phyloP scores from a whole-genome alignment of 192 early-diverging fungal species.

The Fimicolochytrium jonesii region DNA sequence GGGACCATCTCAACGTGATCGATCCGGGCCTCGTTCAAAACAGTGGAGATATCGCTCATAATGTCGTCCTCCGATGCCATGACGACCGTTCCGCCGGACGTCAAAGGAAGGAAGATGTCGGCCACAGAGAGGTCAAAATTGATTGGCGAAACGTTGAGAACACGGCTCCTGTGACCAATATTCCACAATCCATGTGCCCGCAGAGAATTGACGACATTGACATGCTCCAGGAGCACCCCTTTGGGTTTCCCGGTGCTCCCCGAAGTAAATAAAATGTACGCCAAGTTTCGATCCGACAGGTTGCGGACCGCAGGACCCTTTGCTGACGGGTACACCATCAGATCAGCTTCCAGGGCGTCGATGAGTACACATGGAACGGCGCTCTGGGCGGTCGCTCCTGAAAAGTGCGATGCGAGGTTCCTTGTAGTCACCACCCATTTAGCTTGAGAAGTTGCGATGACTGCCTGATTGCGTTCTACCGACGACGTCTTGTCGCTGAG shows the following conservation, averaged over 20 bases:
- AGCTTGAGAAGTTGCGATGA: too few species aligned
- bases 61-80: neutral
- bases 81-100: constrained; percentile 9
- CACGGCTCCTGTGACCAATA: neutral
- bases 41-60: neutral
- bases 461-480: neutral
- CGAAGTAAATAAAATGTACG: constrained; percentile 40
- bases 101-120: constrained; percentile 13
- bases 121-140: constrained; percentile 6
- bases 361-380: too few species aligned
- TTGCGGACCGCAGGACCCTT: too few species aligned
- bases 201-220: neutral
- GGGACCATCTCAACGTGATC: constrained; percentile 2
- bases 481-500: constrained; percentile 16
- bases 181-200: neutral
- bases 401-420: too few species aligned
- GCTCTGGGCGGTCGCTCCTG: too few species aligned
- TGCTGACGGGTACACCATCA: too few species aligned
- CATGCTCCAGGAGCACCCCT: constrained; percentile 18
- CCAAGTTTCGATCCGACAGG: constrained; percentile 26
- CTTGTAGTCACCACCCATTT: too few species aligned
- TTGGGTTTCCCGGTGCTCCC: constrained; percentile 44
- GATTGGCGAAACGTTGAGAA: neutral
- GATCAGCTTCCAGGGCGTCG: too few species aligned
- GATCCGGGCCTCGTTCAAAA: neutral